Evolutionary conservation across 208 protist species (phyloP).

Genomic region (Acanthamoeba triangularis): DNA sequence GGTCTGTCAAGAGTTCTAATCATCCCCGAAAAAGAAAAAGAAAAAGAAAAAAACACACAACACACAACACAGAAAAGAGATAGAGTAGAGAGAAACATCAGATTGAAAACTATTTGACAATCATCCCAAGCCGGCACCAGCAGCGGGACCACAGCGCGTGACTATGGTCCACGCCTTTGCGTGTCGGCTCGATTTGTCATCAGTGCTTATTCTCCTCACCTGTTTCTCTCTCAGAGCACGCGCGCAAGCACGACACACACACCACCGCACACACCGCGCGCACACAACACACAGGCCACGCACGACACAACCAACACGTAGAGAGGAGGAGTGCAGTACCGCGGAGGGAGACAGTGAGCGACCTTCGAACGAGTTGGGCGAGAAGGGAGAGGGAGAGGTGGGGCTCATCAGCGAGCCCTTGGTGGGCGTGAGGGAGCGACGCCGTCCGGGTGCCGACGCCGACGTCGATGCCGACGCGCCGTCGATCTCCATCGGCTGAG

Average conservation of each 20-base stretch:
- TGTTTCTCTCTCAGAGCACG: not conserved
- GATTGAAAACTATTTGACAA: slow-evolving; percentile 64
- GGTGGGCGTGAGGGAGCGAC: not conserved
- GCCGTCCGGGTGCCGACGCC: not conserved
- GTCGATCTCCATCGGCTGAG: slow-evolving; percentile 22
- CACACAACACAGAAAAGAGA: not conserved
- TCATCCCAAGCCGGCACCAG: not conserved
- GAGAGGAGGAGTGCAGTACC: not conserved
- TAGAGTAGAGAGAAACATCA: slow-evolving; percentile 65
- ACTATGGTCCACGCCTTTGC: not conserved
- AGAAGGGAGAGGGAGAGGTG: slow-evolving; percentile 17
- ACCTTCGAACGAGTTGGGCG: not conserved
- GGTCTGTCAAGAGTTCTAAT: slow-evolving; percentile 26
- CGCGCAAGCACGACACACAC: not conserved
- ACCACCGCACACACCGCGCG: not conserved
- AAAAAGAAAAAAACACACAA: not conserved
- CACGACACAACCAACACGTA: not conserved
- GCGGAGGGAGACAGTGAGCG: not conserved
- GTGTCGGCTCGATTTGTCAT: not conserved
- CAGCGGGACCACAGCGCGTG: not conserved
- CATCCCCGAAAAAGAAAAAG: not conserved
- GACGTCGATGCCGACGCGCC: not conserved
- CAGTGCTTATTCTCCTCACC: not conserved
- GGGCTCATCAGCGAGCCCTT: slow-evolving; percentile 23
- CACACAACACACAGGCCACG: not conserved